These are phyloP conservation scores for Phytophthora hybrid DNA, from an alignment of 352 stramenopile genomes.

Conservation along the genomic window DNA sequence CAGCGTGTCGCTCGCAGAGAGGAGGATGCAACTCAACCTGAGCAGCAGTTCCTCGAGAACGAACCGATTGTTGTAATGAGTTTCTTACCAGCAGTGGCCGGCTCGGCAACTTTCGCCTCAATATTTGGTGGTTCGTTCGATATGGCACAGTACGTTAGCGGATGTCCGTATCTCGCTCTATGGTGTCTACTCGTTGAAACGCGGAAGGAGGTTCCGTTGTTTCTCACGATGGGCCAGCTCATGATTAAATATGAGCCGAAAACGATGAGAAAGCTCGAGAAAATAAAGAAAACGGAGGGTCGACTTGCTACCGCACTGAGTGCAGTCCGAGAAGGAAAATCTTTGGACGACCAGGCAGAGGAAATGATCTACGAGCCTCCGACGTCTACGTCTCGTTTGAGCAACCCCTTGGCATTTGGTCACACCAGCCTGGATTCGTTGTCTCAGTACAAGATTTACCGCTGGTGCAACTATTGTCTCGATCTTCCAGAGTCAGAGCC, in stretches of 20 bases:
- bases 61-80: slow-evolving; percentile 57
- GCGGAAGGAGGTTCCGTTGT: slow-evolving; percentile 77
- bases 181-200: slow-evolving; percentile 81
- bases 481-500: slow-evolving; percentile 62
- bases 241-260: slow-evolving; percentile 83
- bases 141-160: slow-evolving; percentile 68
- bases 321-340: slow-evolving; percentile 32
- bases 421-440: slow-evolving; percentile 70
- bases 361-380: slow-evolving; percentile 28
- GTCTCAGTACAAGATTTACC: slow-evolving; percentile 72
- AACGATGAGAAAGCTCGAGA: slow-evolving; percentile 83
- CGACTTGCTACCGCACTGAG: slow-evolving; percentile 59
- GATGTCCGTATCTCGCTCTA: slow-evolving; percentile 70
- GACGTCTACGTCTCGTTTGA: slow-evolving; percentile 9
- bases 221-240: slow-evolving; percentile 66
- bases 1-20: slow-evolving; percentile 41
- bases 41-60: slow-evolving; percentile 47
- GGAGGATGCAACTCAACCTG: slow-evolving; percentile 37
- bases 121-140: slow-evolving; percentile 74
- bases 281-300: slow-evolving; percentile 73
- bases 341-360: slow-evolving; percentile 29
- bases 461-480: slow-evolving; percentile 73
- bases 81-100: slow-evolving; percentile 62
- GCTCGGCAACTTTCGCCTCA: slow-evolving; percentile 60
- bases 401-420: slow-evolving; percentile 40